Percentiles rank a stretch among this genome's conserved stretches.
Evolutionary conservation across 805 yeast species (phyloP).

Genomic region (Naumovozyma baii): DNA sequence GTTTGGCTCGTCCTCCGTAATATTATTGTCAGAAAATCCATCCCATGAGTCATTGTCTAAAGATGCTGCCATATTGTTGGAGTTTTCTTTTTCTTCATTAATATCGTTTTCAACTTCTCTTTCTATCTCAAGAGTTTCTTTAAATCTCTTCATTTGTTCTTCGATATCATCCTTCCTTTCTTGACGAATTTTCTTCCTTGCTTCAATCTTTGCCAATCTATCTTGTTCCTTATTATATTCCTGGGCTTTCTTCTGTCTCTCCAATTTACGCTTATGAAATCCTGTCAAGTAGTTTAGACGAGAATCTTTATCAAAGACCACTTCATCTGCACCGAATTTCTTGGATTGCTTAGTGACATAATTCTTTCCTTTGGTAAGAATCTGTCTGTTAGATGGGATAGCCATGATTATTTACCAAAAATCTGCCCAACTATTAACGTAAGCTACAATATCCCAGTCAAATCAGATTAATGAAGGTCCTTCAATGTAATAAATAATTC

Average conservation of each 20-base stretch:
- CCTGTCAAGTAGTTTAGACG: constrained; percentile 84
- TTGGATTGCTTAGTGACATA: constrained; percentile 62
- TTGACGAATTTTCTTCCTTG: constrained; percentile 51
- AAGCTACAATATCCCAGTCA: no score
- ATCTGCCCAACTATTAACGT: no score
- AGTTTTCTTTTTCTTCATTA: constrained; percentile 12
- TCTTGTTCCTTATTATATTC: constrained; percentile 70
- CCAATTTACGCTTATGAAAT: constrained; percentile 85
- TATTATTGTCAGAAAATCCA: constrained; percentile 26
- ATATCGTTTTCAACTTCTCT: constrained; percentile 21
- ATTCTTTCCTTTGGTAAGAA: constrained; percentile 77
- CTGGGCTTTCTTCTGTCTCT: constrained; percentile 79
- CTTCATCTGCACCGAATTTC: constrained; percentile 69
- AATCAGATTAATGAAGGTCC: no score
- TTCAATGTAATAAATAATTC: no score
- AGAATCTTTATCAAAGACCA: constrained; percentile 71
- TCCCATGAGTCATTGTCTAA: constrained; percentile 31
- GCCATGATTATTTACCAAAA: constrained; percentile 5
- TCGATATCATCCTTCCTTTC: constrained; percentile 61
- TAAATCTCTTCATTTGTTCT: constrained; percentile 37
- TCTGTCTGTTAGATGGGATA: constrained; percentile 51
- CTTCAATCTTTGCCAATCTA: constrained; percentile 61
- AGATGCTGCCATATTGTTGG: constrained; percentile 4
- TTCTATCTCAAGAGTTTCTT: constrained; percentile 19
- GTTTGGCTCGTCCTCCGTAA: constrained; percentile 13